Base-by-base conservation (phyloP, 495 filamentous ascomycete species). In the Rostrohypoxylon terebratum region DNA sequence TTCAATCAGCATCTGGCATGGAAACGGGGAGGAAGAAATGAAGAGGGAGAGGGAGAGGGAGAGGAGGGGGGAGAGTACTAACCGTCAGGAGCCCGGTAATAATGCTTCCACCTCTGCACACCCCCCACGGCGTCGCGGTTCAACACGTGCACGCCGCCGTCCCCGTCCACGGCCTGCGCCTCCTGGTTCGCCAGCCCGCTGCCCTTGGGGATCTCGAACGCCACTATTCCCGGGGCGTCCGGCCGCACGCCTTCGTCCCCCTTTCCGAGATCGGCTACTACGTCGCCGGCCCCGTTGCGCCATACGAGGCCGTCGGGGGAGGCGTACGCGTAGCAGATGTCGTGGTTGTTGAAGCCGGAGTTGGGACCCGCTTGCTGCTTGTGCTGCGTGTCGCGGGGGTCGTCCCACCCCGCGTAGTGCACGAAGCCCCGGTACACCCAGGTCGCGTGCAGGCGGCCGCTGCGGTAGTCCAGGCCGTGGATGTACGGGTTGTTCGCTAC, bases 381-480 rank as follows among this genome's bases (percentile, higher is more conserved):
- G 73, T 84, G 82, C 65, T 84, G 75, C 9, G 71, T 78, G 50
- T 84, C 81, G 0, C 20, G 36, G 10, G 73, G 79, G 63, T 84
- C 80, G 66, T 84, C 79, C 80, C 82, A 84, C 1, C 82, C 82
- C 0, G 71, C 65, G 75, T 84, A 84, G 34, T 61, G 44, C 34
- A 84, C 79, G 59, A 83, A 83, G 4, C 68, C 84, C 0, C 84
- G 76, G 73, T 83, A 86, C 8, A 84, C 83, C 84, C 83, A 85
- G 2, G 83, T 85, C 23, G 78, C 75, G 66, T 84, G 78, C 16
- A 86, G 76, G 5, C 70, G 63, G 5, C 64, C 68, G 64, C 55
- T 4, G 44, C 75, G 74, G 28, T 72, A 71, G 76, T 79, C 74
- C 2, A 85, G 69, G 3, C 82, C 84, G 76, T 86, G 80, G 64